These are phyloP conservation scores for Aquilaria sinensis DNA, from an alignment of 345 rosid species.

Conservation along the genomic window DNA sequence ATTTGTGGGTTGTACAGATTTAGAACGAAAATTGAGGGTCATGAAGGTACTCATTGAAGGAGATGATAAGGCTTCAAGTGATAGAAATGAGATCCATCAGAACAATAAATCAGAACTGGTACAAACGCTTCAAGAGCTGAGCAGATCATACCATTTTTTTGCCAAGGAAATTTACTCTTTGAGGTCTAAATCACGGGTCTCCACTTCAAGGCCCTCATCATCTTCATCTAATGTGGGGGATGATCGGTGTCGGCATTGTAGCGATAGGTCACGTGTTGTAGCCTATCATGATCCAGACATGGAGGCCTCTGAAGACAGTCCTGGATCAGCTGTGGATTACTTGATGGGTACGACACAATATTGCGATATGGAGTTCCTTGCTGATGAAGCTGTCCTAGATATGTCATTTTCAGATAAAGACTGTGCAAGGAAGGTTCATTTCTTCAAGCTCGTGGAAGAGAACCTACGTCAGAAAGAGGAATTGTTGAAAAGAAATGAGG, in stretches of 20 bases:
- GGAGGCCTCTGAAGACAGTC: slow-evolving; percentile 14
- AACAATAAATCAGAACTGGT: slow-evolving; percentile 18
- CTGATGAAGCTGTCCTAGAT: slow-evolving; percentile 16
- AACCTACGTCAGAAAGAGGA: slow-evolving; percentile 36
- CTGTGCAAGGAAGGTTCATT: slow-evolving; percentile 21
- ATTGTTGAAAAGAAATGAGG: slow-evolving; percentile 39
- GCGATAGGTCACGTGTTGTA: neutral
- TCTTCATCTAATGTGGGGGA: slow-evolving; percentile 1
- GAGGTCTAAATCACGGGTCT: slow-evolving; percentile 17
- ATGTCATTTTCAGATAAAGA: slow-evolving; percentile 8
- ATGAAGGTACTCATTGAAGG: slow-evolving; percentile 25
- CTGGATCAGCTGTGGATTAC: slow-evolving; percentile 14
- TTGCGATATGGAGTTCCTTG: slow-evolving; percentile 3
- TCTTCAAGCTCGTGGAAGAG: slow-evolving; percentile 40
- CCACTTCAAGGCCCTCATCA: slow-evolving; percentile 9
- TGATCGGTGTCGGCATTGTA: neutral
- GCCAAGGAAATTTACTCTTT: slow-evolving; percentile 28
- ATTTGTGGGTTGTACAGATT: slow-evolving; percentile 23
- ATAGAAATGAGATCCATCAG: neutral
- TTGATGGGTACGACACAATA: slow-evolving; percentile 12
- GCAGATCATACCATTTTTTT: slow-evolving; percentile 23
- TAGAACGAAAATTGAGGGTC: slow-evolving; percentile 26
- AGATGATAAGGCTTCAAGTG: slow-evolving; percentile 1
- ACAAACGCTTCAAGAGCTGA: slow-evolving; percentile 30
- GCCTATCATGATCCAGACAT: slow-evolving; percentile 12